Evolutionary conservation across 2,329 filamentous ascomycete genomes (phyloP).

Genomic region (Fulvia fulva): DNA sequence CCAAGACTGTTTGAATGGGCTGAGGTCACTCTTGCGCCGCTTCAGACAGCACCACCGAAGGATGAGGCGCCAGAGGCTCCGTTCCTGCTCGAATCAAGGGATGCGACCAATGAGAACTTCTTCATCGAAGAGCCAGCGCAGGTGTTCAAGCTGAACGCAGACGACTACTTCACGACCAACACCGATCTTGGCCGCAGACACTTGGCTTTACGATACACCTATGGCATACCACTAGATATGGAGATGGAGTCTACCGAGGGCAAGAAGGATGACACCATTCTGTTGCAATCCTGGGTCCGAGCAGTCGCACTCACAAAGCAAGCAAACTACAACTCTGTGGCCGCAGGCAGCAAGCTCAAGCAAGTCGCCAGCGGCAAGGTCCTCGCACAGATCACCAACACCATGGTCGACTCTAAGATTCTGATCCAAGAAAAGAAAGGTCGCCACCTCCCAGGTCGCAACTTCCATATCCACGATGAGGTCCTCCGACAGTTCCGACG

Average conservation of each 20-base stretch:
- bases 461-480: constrained; percentile 60
- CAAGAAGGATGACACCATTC: constrained; percentile 20
- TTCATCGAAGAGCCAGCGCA: constrained; percentile 9
- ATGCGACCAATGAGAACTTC: constrained; percentile 14
- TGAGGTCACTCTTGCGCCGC: constrained; percentile 40
- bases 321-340: constrained; percentile 35
- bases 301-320: constrained; percentile 43
- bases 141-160: constrained; percentile 13
- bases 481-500: constrained; percentile 57
- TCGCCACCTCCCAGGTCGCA: constrained; percentile 55
- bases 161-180: constrained; percentile 21
- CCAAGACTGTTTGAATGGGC: constrained; percentile 63
- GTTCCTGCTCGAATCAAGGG: constrained; percentile 12
- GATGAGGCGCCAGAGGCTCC: constrained; percentile 33
- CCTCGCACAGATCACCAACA: constrained; percentile 51
- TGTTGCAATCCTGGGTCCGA: constrained; percentile 44
- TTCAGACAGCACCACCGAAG: constrained; percentile 33
- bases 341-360: constrained; percentile 40
- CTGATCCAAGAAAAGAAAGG: constrained; percentile 60
- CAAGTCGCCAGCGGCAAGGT: constrained; percentile 30
- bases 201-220: constrained; percentile 13
- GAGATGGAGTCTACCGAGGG: constrained; percentile 9
- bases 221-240: constrained; percentile 14
- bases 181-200: constrained; percentile 20
- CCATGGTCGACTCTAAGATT: constrained; percentile 50